These are phyloP conservation scores for Colletotrichum higginsianum DNA, from an alignment of 2,329 filamentous ascomycete species.

Conservation along the genomic window DNA sequence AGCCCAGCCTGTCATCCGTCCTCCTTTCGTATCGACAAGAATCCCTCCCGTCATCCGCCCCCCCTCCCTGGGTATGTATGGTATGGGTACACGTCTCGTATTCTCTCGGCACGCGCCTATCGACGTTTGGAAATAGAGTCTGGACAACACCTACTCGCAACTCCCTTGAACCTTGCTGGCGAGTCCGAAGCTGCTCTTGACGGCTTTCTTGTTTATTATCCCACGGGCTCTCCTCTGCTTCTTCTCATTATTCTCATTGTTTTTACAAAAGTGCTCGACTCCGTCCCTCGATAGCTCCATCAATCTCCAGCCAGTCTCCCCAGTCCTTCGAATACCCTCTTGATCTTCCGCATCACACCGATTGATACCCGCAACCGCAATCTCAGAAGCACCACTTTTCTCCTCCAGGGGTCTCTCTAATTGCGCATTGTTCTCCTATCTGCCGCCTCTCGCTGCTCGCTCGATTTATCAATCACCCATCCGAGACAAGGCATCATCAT, in stretches of 20 bases:
- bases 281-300: background rate
- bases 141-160: background rate
- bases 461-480: background rate
- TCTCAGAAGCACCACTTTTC: conserved; percentile 27
- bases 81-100: conserved; percentile 31
- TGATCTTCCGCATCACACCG: background rate
- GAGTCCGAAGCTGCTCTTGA: background rate
- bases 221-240: background rate
- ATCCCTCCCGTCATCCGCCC: background rate
- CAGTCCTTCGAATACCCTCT: background rate
- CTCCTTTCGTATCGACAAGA: conserved; percentile 9
- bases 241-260: background rate
- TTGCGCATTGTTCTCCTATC: conserved; percentile 17
- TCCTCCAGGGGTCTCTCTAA: background rate
- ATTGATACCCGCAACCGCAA: conserved; percentile 28
- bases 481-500: background rate
- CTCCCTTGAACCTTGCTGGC: background rate
- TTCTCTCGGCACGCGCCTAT: conserved; percentile 19
- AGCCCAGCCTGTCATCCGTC: background rate
- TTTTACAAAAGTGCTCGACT: background rate
- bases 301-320: background rate
- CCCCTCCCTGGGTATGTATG: background rate
- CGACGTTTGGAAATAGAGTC: background rate
- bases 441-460: background rate
- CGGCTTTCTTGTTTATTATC: background rate